Percentiles rank a stretch among this genome's conserved stretches.
These are phyloP conservation scores for Colletotrichum magnum DNA, from an alignment of 2,329 filamentous ascomycete genomes.

Conservation along the genomic window DNA sequence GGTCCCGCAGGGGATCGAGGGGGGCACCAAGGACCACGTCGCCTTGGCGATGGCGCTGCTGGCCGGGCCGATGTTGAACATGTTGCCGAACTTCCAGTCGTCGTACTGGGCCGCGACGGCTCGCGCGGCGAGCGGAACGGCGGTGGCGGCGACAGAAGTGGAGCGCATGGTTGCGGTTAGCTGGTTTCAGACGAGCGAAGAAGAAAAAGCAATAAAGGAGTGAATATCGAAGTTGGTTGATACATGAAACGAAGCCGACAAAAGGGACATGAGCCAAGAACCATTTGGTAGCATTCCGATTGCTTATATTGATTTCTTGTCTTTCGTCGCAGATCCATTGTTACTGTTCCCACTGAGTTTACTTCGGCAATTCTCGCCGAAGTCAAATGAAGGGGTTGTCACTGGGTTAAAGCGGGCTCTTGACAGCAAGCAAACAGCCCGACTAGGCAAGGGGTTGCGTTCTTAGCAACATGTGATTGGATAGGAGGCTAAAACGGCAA, in stretches of 20 bases:
- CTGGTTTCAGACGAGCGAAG: conserved; percentile 19
- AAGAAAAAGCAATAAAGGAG: neutral
- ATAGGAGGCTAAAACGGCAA: neutral
- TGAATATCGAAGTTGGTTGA: neutral
- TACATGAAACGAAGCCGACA: too few relatives aligned
- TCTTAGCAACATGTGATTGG: neutral
- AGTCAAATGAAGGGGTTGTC: conserved; percentile 1
- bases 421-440: neutral
- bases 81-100: conserved; percentile 30
- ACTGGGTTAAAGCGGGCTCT: conserved; percentile 22
- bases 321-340: neutral
- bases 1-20: conserved; percentile 10
- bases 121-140: conserved; percentile 17
- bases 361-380: conserved; percentile 19
- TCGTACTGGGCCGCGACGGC: conserved; percentile 22
- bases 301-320: conserved; percentile 1
- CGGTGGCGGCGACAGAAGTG: conserved; percentile 2
- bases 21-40: conserved; percentile 6
- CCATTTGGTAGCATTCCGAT: neutral
- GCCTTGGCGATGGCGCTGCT: conserved; percentile 18
- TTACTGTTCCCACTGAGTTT: neutral
- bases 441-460: neutral
- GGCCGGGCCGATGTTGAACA: conserved; percentile 20
- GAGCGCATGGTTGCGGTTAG: conserved; percentile 14
- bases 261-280: conserved; percentile 4